phyloP scores from a whole-genome alignment of 257 asterid genomes.

The Echites panduratus region DNA sequence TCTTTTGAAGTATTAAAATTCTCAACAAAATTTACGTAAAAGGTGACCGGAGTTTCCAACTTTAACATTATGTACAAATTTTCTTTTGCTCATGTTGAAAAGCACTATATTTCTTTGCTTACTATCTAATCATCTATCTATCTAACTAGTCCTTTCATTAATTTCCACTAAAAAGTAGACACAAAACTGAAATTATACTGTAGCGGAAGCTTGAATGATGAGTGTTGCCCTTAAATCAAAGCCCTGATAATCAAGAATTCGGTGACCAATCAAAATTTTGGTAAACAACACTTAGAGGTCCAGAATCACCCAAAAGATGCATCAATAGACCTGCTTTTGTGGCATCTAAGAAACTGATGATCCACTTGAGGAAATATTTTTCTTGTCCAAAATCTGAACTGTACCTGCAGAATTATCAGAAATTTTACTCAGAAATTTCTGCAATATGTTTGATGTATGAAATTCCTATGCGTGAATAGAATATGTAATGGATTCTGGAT shows the following conservation, averaged over 20 bases:
- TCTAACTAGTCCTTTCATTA: not conserved
- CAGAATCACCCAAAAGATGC: constrained; percentile 71
- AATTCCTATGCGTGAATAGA: not conserved
- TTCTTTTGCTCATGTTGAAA: not conserved
- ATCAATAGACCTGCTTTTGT: constrained; percentile 81
- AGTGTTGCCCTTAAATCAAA: not conserved
- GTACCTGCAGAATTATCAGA: constrained; percentile 49
- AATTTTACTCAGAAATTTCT: not conserved
- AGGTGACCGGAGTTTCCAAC: not conserved
- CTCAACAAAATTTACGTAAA: not conserved
- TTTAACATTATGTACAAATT: not conserved
- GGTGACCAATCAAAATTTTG: constrained; percentile 71
- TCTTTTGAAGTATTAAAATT: not conserved
- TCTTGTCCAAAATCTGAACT: constrained; percentile 82
- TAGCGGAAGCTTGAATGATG: not conserved
- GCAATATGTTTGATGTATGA: not conserved
- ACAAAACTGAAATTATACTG: not conserved
- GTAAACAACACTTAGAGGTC: constrained; percentile 54
- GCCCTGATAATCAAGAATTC: constrained; percentile 34
- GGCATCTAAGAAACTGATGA: constrained; percentile 64
- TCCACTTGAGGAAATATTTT: constrained; percentile 60
- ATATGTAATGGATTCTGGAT: not conserved
- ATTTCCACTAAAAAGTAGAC: not conserved
- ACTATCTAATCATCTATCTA: not conserved
- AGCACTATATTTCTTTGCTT: too few species aligned